Conservation (phyloP, 768 basidiomycete genomes). For the Phaeotremella fagi region DNA sequence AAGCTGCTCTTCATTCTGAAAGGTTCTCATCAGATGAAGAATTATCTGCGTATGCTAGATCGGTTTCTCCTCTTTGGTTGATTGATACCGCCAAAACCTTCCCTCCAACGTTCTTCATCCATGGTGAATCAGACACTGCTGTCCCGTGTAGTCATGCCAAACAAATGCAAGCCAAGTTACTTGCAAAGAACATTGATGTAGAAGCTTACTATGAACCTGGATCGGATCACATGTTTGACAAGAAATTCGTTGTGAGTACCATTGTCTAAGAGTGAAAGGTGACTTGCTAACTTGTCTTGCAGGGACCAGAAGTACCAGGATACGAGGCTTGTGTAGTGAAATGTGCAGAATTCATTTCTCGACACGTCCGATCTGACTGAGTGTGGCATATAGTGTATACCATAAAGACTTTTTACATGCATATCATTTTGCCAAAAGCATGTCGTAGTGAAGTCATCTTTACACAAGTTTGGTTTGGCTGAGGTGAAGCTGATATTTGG, state of each 20-base stretch:
- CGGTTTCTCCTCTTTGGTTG: neutral
- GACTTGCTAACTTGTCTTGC: neutral
- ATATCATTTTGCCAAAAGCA: too few species aligned
- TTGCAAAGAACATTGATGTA: conserved; percentile 7
- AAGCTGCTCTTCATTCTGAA: neutral
- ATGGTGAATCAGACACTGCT: conserved; percentile 6
- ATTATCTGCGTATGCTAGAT: neutral
- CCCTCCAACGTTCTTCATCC: conserved; percentile 17
- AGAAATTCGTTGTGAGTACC: conserved; percentile 5
- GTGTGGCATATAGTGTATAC: too few species aligned
- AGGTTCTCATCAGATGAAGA: neutral
- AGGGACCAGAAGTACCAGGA: neutral
- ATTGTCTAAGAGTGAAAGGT: neutral
- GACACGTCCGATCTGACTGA: too few species aligned
- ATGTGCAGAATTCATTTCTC: neutral
- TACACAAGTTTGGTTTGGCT: too few species aligned
- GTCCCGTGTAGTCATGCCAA: neutral
- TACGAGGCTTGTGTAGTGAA: neutral
- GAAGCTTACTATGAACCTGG: conserved; percentile 8
- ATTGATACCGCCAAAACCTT: conserved; percentile 3
- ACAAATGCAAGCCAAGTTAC: conserved; percentile 3
- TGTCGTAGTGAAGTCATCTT: too few species aligned
- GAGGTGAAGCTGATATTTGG: too few species aligned
- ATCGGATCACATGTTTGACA: neutral
- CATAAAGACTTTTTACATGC: too few species aligned